Percentiles rank a stretch among this genome's conserved stretches.
Conservation (phyloP, 768 basidiomycete genomes). For the Ephemerocybe angulata region DNA sequence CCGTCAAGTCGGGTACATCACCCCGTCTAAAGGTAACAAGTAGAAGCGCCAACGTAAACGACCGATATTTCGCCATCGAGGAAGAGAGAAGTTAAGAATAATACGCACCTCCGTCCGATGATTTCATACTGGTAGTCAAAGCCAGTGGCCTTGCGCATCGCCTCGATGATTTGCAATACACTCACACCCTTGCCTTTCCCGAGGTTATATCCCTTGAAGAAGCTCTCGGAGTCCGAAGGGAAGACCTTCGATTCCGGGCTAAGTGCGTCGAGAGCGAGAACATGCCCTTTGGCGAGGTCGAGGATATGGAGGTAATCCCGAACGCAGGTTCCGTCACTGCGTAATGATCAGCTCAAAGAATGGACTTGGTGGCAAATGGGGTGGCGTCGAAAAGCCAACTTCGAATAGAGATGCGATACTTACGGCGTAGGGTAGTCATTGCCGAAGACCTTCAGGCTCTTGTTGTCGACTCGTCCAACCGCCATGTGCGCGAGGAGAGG, state of each 20-base stretch:
- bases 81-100: background rate
- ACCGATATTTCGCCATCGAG: constrained; percentile 6
- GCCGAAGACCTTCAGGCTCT: constrained; percentile 81
- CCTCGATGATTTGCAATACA: constrained; percentile 90
- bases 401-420: constrained; percentile 21
- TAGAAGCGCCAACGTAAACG: constrained; percentile 7
- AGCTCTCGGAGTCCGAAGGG: constrained; percentile 47
- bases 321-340: constrained; percentile 94
- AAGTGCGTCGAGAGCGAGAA: constrained; percentile 86
- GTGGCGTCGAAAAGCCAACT: too few species aligned
- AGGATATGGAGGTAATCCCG: constrained; percentile 92
- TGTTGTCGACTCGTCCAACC: constrained; percentile 74
- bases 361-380: too few species aligned
- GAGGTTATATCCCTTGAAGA: constrained; percentile 94
- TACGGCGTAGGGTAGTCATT: constrained; percentile 95
- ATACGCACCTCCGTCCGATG: constrained; percentile 79
- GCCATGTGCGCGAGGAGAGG: constrained; percentile 95
- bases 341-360: constrained; percentile 4
- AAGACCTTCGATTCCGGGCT: constrained; percentile 58
- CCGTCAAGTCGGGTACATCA: constrained; percentile 95
- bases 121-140: constrained; percentile 87
- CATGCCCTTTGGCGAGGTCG: constrained; percentile 92
- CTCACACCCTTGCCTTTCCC: constrained; percentile 91
- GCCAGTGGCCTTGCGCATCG: constrained; percentile 89
- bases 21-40: constrained; percentile 55